A percentile compares a stretch with the other conserved stretches of the same genome.
phyloP scores from a whole-genome alignment of 768 basidiomycete genomes.

The Tulasnella sp. region DNA sequence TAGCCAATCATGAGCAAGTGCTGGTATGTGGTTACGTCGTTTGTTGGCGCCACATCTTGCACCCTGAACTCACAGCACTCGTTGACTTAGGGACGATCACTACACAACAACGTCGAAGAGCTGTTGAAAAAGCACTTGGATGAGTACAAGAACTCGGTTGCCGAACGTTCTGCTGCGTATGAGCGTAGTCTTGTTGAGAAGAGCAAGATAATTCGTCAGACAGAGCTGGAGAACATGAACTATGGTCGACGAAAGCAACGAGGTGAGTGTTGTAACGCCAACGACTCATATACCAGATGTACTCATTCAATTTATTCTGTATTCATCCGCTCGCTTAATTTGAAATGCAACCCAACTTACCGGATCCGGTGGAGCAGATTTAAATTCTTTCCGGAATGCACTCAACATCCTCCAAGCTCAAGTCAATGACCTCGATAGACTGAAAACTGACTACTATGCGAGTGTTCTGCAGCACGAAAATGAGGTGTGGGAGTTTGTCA shows the following conservation, averaged over 20 bases:
- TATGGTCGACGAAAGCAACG: slow-evolving; percentile 49
- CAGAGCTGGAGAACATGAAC: slow-evolving; percentile 74
- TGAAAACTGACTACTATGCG: slow-evolving; percentile 73
- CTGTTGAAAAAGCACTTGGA: slow-evolving; percentile 79
- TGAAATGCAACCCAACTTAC: no score
- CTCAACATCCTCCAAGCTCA: slow-evolving; percentile 68
- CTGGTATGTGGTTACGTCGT: slow-evolving; percentile 40
- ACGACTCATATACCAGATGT: not conserved
- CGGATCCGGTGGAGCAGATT: no score
- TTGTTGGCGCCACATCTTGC: not conserved
- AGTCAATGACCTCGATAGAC: slow-evolving; percentile 79
- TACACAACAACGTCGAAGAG: slow-evolving; percentile 80
- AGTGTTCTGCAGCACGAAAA: slow-evolving; percentile 88
- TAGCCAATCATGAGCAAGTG: slow-evolving; percentile 87
- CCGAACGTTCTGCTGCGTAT: slow-evolving; percentile 72
- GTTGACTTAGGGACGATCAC: slow-evolving; percentile 52
- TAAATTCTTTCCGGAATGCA: slow-evolving; percentile 79
- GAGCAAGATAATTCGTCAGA: slow-evolving; percentile 71
- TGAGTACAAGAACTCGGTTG: slow-evolving; percentile 57
- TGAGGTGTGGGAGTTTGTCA: slow-evolving; percentile 87
- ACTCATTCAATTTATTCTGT: slow-evolving; percentile 9
- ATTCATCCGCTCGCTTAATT: slow-evolving; percentile 15
- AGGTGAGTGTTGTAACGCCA: slow-evolving; percentile 38
- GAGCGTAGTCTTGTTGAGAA: slow-evolving; percentile 72
- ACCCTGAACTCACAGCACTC: not conserved